These are phyloP conservation scores for Aurinia saxatilis DNA, from an alignment of 345 rosid species.

Conservation along the genomic window DNA sequence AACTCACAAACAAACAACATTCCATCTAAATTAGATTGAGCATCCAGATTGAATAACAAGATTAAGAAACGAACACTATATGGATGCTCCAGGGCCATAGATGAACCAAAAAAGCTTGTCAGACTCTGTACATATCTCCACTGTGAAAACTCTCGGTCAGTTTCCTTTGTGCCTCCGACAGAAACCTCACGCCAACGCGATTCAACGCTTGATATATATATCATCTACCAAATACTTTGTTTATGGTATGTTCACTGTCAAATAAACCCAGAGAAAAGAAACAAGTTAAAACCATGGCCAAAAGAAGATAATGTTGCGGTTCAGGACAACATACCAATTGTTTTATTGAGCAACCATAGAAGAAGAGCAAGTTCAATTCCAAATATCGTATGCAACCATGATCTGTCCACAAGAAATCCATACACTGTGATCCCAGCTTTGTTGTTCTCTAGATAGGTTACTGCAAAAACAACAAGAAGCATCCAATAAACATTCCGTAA, in stretches of 20 bases:
- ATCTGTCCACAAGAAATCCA: slow-evolving; percentile 79
- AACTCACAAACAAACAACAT: too few relatives aligned
- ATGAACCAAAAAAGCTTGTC: slow-evolving; percentile 9
- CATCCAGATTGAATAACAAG: too few relatives aligned
- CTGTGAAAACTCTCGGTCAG: too few relatives aligned
- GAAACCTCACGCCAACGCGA: slow-evolving; percentile 7
- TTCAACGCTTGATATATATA: not conserved
- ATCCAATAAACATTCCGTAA: not conserved
- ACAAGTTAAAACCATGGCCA: slow-evolving; percentile 1
- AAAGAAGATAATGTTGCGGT: not conserved
- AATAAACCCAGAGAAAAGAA: not conserved
- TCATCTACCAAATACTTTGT: not conserved
- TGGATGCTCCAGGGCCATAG: too few relatives aligned
- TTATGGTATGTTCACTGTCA: slow-evolving; percentile 31
- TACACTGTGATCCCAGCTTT: slow-evolving; percentile 80
- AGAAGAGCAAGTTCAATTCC: slow-evolving; percentile 72
- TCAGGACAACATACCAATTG: slow-evolving; percentile 42
- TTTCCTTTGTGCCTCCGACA: not conserved
- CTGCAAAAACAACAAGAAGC: slow-evolving; percentile 38
- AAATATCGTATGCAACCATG: slow-evolving; percentile 76
- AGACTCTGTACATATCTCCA: too few relatives aligned
- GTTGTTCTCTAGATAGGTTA: slow-evolving; percentile 76
- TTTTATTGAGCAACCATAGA: slow-evolving; percentile 91
- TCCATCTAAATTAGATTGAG: too few relatives aligned
- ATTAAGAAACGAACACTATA: too few relatives aligned